These are phyloP conservation scores for Aquilaria malaccensis DNA, from an alignment of 345 rosid genomes.

Conservation along the genomic window DNA sequence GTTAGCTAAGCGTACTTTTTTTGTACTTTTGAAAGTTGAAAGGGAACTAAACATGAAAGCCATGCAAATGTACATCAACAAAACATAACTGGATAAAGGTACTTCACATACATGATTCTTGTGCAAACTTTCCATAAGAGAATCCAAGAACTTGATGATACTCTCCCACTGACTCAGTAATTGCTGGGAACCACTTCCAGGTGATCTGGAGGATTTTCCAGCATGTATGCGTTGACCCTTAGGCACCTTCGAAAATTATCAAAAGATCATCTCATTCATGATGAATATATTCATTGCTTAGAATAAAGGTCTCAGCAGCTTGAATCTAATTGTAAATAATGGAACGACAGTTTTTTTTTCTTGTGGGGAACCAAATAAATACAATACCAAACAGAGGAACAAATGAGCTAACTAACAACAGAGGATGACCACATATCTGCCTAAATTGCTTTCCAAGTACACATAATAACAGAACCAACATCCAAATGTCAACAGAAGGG, in stretches of 20 bases:
- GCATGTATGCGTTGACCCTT: constrained; percentile 60
- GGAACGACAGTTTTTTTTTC: too few species aligned
- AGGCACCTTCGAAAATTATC: constrained; percentile 54
- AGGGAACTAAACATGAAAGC: background rate
- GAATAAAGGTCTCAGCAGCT: too few species aligned
- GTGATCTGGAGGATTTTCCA: constrained; percentile 78
- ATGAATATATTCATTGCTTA: background rate
- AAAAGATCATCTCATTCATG: background rate
- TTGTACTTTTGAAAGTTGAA: too few species aligned
- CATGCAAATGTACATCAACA: background rate
- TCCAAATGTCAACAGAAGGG: too few species aligned
- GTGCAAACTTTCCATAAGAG: constrained; percentile 65
- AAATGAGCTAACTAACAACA: background rate
- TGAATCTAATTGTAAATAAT: too few species aligned
- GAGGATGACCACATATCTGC: background rate
- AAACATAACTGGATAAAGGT: background rate
- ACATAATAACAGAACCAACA: too few species aligned
- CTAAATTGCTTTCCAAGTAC: background rate
- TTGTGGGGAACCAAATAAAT: too few species aligned
- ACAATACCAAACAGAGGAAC: too few species aligned
- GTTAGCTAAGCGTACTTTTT: too few species aligned
- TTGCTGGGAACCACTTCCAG: constrained; percentile 56
- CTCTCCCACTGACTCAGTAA: constrained; percentile 72
- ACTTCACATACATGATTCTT: constrained; percentile 71
- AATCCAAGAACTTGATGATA: constrained; percentile 88